phyloP scores from a whole-genome alignment of 1,284 basidiomycete genomes.

The Retiboletus flavoniger region DNA sequence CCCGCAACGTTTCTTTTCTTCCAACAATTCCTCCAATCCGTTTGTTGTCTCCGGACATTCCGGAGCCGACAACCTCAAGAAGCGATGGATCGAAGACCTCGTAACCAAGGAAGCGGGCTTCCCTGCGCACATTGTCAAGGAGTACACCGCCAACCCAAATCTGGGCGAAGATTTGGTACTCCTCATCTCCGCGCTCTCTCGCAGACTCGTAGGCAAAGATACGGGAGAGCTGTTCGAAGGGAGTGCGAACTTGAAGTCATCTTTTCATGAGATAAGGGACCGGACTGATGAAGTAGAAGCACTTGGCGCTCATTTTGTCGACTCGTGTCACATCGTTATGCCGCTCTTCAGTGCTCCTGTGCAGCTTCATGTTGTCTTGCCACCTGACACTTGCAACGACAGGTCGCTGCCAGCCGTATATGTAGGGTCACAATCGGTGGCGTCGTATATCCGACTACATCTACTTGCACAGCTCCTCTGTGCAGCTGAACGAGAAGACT shows the following conservation, averaged over 20 bases:
- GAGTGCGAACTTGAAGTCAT: conserved; percentile 9
- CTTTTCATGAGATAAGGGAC: conserved; percentile 28
- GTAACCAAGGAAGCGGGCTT: conserved; percentile 84
- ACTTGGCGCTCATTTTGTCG: conserved; percentile 52
- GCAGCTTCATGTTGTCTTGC: conserved; percentile 66
- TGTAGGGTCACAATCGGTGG: conserved; percentile 67
- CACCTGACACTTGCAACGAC: conserved; percentile 40
- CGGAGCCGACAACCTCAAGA: conserved; percentile 63
- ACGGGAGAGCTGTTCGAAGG: conserved; percentile 23
- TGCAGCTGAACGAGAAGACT: conserved; percentile 52
- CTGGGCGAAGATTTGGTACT: conserved; percentile 48
- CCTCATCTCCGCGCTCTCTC: conserved; percentile 51
- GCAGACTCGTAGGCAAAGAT: conserved; percentile 47
- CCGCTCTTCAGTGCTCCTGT: conserved; percentile 63
- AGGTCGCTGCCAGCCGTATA: conserved; percentile 76
- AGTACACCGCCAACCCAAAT: conserved; percentile 42
- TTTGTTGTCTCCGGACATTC: conserved; percentile 65
- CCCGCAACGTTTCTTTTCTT: conserved; percentile 61
- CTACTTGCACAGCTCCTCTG: conserved; percentile 66
- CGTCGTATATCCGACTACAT: conserved; percentile 85
- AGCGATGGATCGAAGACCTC: conserved; percentile 81
- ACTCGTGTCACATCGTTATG: conserved; percentile 52
- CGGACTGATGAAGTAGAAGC: conserved; percentile 67
- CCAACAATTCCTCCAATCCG: conserved; percentile 64
- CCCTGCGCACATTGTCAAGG: conserved; percentile 70